Conservation (phyloP, 2,329 filamentous ascomycete genomes). For the Hypoxylon sp. region DNA sequence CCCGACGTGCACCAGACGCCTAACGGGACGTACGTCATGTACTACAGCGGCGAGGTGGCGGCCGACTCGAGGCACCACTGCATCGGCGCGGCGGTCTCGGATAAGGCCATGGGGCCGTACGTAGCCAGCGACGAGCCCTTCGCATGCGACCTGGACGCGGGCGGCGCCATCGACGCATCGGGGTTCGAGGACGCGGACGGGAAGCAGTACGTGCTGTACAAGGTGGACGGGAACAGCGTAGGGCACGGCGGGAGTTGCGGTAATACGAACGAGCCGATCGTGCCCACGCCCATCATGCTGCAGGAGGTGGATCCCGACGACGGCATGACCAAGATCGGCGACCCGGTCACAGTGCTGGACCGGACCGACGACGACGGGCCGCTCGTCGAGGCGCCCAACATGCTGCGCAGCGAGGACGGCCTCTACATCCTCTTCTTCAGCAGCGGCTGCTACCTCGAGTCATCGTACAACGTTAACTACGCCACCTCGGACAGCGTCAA, state of each 20-base stretch:
- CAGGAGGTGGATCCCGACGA: constrained; percentile 60
- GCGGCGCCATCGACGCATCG: constrained; percentile 69
- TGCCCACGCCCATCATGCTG: constrained; percentile 63
- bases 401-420: constrained; percentile 56
- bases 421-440: constrained; percentile 70
- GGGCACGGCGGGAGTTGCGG: constrained; percentile 54
- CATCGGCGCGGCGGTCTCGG: constrained; percentile 63
- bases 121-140: constrained; percentile 55
- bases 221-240: constrained; percentile 69
- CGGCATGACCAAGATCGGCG: constrained; percentile 61
- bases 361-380: constrained; percentile 57
- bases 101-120: constrained; percentile 60
- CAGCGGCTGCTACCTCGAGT: constrained; percentile 63
- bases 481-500: constrained; percentile 54
- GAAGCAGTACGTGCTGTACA: constrained; percentile 68
- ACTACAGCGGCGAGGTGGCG: constrained; percentile 61
- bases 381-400: constrained; percentile 67
- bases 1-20: constrained; percentile 63
- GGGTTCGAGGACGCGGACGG: constrained; percentile 65
- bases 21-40: constrained; percentile 65
- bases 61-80: constrained; percentile 58
- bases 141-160: constrained; percentile 59
- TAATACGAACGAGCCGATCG: constrained; percentile 52
- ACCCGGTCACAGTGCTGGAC: constrained; percentile 56
- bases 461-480: constrained; percentile 66